Percentiles rank a stretch among this genome's conserved stretches.
phyloP scores from a whole-genome alignment of 208 protist genomes.

The Trypanosomatidae sp. region DNA sequence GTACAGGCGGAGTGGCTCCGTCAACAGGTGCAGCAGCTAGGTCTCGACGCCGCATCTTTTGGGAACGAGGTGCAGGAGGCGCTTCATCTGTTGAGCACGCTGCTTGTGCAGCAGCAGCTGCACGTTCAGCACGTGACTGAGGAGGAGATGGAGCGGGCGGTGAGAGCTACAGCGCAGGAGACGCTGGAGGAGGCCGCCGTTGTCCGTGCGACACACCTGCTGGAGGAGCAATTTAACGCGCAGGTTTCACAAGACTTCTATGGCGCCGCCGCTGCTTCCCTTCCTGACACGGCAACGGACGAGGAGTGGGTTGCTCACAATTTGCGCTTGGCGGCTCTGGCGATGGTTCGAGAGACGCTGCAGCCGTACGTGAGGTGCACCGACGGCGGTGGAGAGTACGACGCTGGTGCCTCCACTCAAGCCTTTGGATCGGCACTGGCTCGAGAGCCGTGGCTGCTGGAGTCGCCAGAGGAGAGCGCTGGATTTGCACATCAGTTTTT shows the following conservation, averaged over 20 bases:
- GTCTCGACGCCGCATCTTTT: slow-evolving; percentile 5
- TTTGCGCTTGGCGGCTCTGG: slow-evolving; percentile 7
- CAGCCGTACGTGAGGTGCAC: background rate
- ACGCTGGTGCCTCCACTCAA: background rate
- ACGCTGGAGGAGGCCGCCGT: slow-evolving; percentile 25
- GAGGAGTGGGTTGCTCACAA: slow-evolving; percentile 28
- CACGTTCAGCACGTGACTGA: background rate
- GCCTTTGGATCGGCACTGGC: background rate
- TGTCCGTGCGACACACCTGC: slow-evolving; percentile 13
- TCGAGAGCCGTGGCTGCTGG: too few relatives aligned
- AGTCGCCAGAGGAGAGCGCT: too few relatives aligned
- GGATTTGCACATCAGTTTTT: background rate
- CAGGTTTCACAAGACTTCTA: background rate
- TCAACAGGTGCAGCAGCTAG: slow-evolving; percentile 10
- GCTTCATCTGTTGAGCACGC: slow-evolving; percentile 1
- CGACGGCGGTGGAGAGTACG: background rate
- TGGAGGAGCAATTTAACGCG: slow-evolving; percentile 11
- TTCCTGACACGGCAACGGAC: slow-evolving; percentile 25
- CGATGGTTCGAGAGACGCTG: slow-evolving; percentile 17
- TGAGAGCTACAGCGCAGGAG: slow-evolving; percentile 3
- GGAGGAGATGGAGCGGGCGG: background rate
- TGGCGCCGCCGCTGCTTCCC: background rate
- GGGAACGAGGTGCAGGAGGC: slow-evolving; percentile 17
- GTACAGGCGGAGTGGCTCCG: slow-evolving; percentile 14
- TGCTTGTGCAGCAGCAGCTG: slow-evolving; percentile 5